Percentiles rank a stretch among this genome's conserved stretches.
Evolutionary conservation across 306 rosid genomes (phyloP).

Genomic region (Potentilla sterilis): DNA sequence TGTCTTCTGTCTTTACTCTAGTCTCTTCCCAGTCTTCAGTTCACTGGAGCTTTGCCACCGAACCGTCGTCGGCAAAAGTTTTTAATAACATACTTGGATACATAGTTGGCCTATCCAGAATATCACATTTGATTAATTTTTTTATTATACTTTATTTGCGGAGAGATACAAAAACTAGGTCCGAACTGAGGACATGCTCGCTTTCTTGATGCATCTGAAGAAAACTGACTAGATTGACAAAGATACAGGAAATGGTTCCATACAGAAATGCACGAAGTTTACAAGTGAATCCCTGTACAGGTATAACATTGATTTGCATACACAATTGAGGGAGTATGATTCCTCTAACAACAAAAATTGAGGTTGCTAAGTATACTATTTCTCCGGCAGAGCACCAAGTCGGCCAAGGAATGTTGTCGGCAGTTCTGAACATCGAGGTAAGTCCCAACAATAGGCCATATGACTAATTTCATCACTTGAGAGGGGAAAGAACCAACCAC

Average conservation of each 20-base stretch:
- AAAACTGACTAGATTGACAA: neutral
- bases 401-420: neutral
- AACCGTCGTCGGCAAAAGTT: neutral
- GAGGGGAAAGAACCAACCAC: neutral
- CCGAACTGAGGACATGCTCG: neutral
- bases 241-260: neutral
- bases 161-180: no score
- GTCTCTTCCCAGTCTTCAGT: neutral
- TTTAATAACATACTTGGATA: no score
- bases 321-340: neutral
- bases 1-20: neutral
- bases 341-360: neutral
- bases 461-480: neutral
- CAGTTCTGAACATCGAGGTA: neutral
- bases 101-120: no score
- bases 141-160: no score
- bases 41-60: neutral
- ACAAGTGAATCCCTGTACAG: neutral
- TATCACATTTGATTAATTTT: no score
- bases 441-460: neutral
- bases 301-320: neutral
- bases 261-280: neutral
- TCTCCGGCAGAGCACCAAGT: neutral
- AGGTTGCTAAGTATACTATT: neutral
- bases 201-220: neutral